These are phyloP conservation scores for Prillingera fragicola DNA, from an alignment of 1,284 basidiomycete species.

Conservation along the genomic window DNA sequence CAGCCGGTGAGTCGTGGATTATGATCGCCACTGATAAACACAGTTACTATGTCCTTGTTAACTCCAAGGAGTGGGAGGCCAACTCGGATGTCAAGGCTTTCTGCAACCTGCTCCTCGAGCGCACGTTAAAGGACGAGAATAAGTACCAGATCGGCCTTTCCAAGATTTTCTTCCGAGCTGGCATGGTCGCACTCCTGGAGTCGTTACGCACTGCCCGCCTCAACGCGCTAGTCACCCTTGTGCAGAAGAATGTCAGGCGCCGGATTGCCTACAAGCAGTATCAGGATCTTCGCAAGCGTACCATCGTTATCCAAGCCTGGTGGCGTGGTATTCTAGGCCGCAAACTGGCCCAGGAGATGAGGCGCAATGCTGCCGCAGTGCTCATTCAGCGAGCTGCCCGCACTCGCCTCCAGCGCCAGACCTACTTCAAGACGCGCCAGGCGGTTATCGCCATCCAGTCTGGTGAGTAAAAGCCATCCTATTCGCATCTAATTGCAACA, in stretches of 20 bases:
- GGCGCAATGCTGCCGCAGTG: conserved; percentile 68
- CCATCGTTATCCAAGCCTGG: conserved; percentile 87
- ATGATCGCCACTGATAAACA: not conserved
- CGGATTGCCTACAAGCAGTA: conserved; percentile 80
- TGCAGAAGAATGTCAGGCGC: conserved; percentile 94
- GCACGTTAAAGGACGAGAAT: conserved; percentile 84
- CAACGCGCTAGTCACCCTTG: conserved; percentile 83
- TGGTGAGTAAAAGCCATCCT: conserved; percentile 56
- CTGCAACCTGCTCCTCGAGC: conserved; percentile 78
- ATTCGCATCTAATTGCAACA: conserved; percentile 37
- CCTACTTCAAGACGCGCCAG: conserved; percentile 60
- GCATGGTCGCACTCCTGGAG: conserved; percentile 97
- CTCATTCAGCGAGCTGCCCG: conserved; percentile 71
- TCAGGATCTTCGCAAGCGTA: conserved; percentile 61
- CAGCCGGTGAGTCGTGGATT: conserved; percentile 64
- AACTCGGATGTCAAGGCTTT: conserved; percentile 71
- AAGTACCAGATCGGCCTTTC: conserved; percentile 96
- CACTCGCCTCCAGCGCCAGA: conserved; percentile 66
- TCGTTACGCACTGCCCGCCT: conserved; percentile 79
- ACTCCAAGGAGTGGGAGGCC: conserved; percentile 71
- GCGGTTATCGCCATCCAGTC: conserved; percentile 75
- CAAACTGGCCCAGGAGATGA: conserved; percentile 63
- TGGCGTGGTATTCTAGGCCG: conserved; percentile 81
- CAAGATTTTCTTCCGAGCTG: conserved; percentile 99
- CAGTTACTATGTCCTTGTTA: conserved; percentile 95